Conservation (phyloP, 2,329 filamentous ascomycete species). For the Penicillium sp. region DNA sequence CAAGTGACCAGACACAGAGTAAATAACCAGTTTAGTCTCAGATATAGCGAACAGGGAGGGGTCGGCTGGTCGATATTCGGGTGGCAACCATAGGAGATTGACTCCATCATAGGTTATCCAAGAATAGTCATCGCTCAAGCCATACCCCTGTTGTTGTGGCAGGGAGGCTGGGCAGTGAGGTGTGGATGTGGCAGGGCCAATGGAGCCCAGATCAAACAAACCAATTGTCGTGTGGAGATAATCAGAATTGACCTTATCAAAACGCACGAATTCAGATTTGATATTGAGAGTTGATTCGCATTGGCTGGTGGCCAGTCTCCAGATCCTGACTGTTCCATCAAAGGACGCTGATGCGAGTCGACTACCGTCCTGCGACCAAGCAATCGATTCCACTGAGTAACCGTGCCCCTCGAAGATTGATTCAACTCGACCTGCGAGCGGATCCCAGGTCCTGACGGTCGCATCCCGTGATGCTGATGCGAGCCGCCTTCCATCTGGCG, state of each 20-base stretch:
- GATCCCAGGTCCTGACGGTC: background rate
- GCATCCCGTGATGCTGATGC: background rate
- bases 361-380: slow-evolving; percentile 1
- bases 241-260: background rate
- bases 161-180: too few relatives aligned
- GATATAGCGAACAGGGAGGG: background rate
- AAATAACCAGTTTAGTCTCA: background rate
- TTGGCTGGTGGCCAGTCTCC: background rate
- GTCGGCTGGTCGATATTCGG: slow-evolving; percentile 6
- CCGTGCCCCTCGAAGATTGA: too few relatives aligned
- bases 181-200: background rate
- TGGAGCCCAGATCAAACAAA: background rate
- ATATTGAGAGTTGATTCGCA: background rate
- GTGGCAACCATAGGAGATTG: slow-evolving; percentile 10
- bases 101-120: slow-evolving; percentile 13
- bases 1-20: background rate
- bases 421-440: too few relatives aligned
- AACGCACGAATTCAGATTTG: background rate
- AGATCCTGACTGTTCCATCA: background rate
- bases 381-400: background rate
- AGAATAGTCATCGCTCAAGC: background rate
- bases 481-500: background rate
- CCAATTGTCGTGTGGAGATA: slow-evolving; percentile 2
- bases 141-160: background rate
- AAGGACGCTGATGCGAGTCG: background rate